Evolutionary conservation across 169 alveolate genomes (phyloP).

Genomic region (Plasmodium adleri): DNA sequence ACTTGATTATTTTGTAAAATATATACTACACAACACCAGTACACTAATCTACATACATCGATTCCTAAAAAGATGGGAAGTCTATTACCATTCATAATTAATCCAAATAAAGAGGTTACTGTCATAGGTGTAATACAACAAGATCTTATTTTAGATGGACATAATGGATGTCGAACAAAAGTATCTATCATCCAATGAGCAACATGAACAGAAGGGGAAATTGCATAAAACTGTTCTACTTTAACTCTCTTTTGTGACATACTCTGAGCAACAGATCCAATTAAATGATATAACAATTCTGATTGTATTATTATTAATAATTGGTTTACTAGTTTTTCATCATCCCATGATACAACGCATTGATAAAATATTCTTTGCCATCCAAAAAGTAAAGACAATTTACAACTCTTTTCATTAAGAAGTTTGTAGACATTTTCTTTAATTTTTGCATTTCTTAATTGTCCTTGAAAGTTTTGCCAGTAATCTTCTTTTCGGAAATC

Average conservation of each 20-base stretch:
- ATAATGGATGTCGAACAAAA: conserved; percentile 90
- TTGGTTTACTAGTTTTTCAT: conserved; percentile 48
- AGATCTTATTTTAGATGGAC: conserved; percentile 87
- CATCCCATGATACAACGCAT: conserved; percentile 72
- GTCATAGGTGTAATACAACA: conserved; percentile 82
- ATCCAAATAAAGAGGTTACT: conserved; percentile 85
- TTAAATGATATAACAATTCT: conserved; percentile 84
- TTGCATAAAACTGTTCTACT: conserved; percentile 79
- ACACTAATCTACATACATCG: conserved; percentile 88
- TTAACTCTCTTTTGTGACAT: conserved; percentile 76
- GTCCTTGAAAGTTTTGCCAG: conserved; percentile 81
- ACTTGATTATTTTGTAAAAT: conserved; percentile 37
- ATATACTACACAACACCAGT: conserved; percentile 81
- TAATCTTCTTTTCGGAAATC: conserved; percentile 84
- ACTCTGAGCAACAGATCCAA: conserved; percentile 87
- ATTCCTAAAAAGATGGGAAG: conserved; percentile 90
- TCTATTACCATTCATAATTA: conserved; percentile 88
- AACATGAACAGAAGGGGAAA: conserved; percentile 88
- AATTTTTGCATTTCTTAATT: conserved; percentile 44
- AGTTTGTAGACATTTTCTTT: conserved; percentile 70
- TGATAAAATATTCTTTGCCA: conserved; percentile 88
- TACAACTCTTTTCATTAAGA: conserved; percentile 79
- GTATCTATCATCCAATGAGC: conserved; percentile 92
- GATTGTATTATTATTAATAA: conserved; percentile 80
- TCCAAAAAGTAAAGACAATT: conserved; percentile 81